phyloP scores from a whole-genome alignment of 2,329 filamentous ascomycete species.

The Cadophora gregata region DNA sequence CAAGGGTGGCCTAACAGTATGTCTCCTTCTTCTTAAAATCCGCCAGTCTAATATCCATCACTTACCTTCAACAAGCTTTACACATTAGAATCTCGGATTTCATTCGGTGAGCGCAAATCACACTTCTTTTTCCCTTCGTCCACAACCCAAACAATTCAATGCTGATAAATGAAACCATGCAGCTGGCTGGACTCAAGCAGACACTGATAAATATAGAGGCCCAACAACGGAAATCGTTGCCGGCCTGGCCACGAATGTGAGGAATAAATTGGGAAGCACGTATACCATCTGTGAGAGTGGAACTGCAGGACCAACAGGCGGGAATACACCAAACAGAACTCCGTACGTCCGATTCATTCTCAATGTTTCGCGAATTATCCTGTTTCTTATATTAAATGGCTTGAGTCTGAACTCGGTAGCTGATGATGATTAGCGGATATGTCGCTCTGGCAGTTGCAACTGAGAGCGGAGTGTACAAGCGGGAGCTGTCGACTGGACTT shows the following conservation, averaged over 20 bases:
- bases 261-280: constrained; percentile 59
- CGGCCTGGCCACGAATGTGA: constrained; percentile 60
- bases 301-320: constrained; percentile 68
- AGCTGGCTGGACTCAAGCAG: constrained; percentile 64
- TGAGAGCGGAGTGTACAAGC: constrained; percentile 56
- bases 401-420: not conserved
- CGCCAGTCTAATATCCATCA: not conserved
- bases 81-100: constrained; percentile 42
- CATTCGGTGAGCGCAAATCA: constrained; percentile 37
- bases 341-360: constrained; percentile 48
- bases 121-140: not conserved
- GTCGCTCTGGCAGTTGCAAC: constrained; percentile 66
- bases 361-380: not conserved
- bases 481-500: constrained; percentile 61
- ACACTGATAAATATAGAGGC: constrained; percentile 59
- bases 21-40: not conserved
- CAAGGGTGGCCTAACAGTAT: constrained; percentile 63
- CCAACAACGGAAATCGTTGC: constrained; percentile 63
- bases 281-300: constrained; percentile 66
- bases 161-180: constrained; percentile 6
- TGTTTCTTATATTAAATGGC: too few relatives aligned
- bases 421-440: constrained; percentile 55
- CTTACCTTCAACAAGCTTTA: constrained; percentile 37
- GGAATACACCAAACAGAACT: constrained; percentile 59
- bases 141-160: not conserved